These are phyloP conservation scores for Lichina pygmaea DNA, from an alignment of 495 filamentous ascomycete genomes.

Conservation along the genomic window DNA sequence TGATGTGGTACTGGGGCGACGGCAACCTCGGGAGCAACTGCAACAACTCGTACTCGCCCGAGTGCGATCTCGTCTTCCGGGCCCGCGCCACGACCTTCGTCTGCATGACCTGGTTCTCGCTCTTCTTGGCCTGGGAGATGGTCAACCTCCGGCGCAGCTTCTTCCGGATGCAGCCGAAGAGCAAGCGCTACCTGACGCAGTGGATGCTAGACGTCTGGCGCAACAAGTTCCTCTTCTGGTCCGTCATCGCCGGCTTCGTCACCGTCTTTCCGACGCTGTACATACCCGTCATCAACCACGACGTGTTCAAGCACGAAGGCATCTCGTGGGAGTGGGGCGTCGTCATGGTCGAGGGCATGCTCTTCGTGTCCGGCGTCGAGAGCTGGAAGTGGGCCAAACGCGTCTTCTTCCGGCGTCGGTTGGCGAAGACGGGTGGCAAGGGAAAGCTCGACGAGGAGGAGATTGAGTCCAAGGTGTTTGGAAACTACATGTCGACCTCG, in stretches of 20 bases:
- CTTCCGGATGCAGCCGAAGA: conserved; percentile 15
- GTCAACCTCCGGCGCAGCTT: conserved; percentile 41
- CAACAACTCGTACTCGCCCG: conserved; percentile 26
- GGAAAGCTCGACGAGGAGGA: too few species aligned
- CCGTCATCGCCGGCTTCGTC: conserved; percentile 35
- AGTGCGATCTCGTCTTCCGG: conserved; percentile 39
- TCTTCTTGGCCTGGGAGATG: conserved; percentile 52
- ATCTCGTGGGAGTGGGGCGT: conserved; percentile 58
- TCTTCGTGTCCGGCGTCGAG: conserved; percentile 37
- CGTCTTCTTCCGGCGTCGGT: not conserved
- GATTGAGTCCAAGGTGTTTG: too few species aligned
- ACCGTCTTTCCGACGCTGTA: conserved; percentile 49
- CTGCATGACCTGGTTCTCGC: conserved; percentile 44
- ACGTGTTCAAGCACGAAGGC: conserved; percentile 48
- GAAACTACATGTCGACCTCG: too few species aligned
- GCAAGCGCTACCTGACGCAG: conserved; percentile 15
- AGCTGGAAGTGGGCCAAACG: conserved; percentile 41
- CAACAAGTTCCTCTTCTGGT: conserved; percentile 52
- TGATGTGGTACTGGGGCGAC: conserved; percentile 36
- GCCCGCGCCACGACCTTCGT: conserved; percentile 55
- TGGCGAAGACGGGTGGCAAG: too few species aligned
- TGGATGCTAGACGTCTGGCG: conserved; percentile 28
- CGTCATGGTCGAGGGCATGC: conserved; percentile 22
- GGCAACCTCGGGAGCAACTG: conserved; percentile 36
- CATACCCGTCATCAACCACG: conserved; percentile 37